Evolutionary conservation across 495 filamentous ascomycete species (phyloP).

Genomic region (Aspergillus hancockii): DNA sequence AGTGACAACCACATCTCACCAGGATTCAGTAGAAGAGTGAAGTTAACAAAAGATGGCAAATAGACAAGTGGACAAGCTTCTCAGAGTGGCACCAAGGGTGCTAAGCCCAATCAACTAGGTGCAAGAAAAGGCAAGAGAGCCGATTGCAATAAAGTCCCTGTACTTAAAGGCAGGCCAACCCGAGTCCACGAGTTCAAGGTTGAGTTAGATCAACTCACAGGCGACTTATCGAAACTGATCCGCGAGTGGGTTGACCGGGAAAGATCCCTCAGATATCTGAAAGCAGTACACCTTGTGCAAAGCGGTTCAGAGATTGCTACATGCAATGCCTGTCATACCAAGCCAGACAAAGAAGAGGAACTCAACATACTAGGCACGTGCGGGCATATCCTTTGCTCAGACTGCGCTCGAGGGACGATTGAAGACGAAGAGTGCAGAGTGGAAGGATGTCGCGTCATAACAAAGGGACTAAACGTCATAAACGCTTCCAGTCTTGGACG

Average conservation of each 20-base stretch:
- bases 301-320: conserved; percentile 7
- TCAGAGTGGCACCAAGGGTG: not conserved
- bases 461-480: conserved; percentile 34
- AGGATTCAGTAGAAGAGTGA: not conserved
- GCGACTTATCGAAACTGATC: conserved; percentile 26
- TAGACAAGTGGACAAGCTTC: not conserved
- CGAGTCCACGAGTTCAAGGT: conserved; percentile 18
- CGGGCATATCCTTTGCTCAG: conserved; percentile 51
- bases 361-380: conserved; percentile 47
- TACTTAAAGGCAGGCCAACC: conserved; percentile 15
- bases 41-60: not conserved
- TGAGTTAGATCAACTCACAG: conserved; percentile 25
- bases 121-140: not conserved
- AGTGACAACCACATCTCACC: not conserved
- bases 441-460: conserved; percentile 31
- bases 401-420: conserved; percentile 27
- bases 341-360: conserved; percentile 9
- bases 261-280: conserved; percentile 35
- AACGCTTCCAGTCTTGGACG: conserved; percentile 33
- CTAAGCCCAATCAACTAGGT: not conserved
- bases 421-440: conserved; percentile 30
- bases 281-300: conserved; percentile 26
- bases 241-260: conserved; percentile 31
- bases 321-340: conserved; percentile 34
- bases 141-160: not conserved